phyloP scores from a whole-genome alignment of 2,329 filamentous ascomycete genomes.

The Penicillium sp. region DNA sequence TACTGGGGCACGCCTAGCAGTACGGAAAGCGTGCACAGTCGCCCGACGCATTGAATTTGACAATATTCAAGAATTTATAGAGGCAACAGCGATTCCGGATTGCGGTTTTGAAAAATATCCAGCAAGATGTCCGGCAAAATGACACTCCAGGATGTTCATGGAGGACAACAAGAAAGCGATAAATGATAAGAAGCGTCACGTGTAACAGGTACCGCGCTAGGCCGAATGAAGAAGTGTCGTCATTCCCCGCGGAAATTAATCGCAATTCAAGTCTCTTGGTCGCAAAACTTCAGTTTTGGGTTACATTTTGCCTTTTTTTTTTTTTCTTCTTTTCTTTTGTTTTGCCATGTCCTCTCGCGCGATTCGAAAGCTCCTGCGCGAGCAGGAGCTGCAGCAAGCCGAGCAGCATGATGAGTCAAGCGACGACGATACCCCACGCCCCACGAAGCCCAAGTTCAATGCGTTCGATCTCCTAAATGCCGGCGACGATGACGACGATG shows the following conservation, averaged over 20 bases:
- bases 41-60: constrained; percentile 49
- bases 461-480: constrained; percentile 56
- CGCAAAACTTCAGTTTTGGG: not conserved
- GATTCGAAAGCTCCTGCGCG: constrained; percentile 63
- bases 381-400: constrained; percentile 54
- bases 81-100: constrained; percentile 2
- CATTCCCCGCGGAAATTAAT: constrained; percentile 30
- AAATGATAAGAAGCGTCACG: constrained; percentile 24
- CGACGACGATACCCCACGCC: constrained; percentile 40
- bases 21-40: constrained; percentile 47
- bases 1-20: constrained; percentile 47
- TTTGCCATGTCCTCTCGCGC: constrained; percentile 60
- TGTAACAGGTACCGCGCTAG: constrained; percentile 23
- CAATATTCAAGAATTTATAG: constrained; percentile 2
- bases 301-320: not conserved
- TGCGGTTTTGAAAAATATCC: not conserved
- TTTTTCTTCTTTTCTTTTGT: not conserved
- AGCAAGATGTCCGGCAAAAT: not conserved
- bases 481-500: constrained; percentile 36
- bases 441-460: constrained; percentile 47
- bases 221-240: constrained; percentile 29
- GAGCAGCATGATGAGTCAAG: constrained; percentile 42
- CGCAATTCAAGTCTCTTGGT: constrained; percentile 2
- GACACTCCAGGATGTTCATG: not conserved
- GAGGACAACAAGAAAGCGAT: constrained; percentile 2